A percentile compares a stretch with the other conserved stretches of the same genome.
Evolutionary conservation across 2,329 filamentous ascomycete species (phyloP).

Genomic region (Fusarium algeriense): DNA sequence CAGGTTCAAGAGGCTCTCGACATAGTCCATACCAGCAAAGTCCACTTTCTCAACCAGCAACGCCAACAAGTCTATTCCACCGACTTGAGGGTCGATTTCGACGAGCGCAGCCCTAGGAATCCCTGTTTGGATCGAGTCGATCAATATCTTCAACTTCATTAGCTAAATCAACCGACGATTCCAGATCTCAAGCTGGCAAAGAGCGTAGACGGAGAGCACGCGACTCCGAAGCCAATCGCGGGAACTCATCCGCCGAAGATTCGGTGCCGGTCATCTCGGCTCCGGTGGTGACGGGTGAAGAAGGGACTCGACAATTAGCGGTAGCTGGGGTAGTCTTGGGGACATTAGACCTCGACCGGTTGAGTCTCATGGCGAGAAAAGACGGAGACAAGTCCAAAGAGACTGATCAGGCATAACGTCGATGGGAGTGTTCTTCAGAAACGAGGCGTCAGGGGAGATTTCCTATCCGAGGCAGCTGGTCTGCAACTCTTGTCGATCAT

Average conservation of each 20-base stretch:
- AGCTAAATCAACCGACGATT: conserved; percentile 8
- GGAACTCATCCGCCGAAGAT: conserved; percentile 42
- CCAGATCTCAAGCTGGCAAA: conserved; percentile 42
- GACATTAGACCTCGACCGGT: conserved; percentile 50
- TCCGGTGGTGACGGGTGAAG: conserved; percentile 24
- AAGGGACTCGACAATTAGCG: conserved; percentile 44
- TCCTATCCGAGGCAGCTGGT: conserved; percentile 38
- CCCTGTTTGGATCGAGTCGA: conserved; percentile 33
- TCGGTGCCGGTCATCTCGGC: conserved; percentile 35
- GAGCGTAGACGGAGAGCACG: conserved; percentile 50
- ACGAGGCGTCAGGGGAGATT: conserved; percentile 9
- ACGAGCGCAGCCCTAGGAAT: conserved; percentile 44
- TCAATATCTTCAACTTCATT: conserved; percentile 33
- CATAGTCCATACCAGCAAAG: conserved; percentile 29
- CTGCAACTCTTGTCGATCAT: conserved; percentile 34
- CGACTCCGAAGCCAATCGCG: conserved; percentile 45
- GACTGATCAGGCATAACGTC: conserved; percentile 10
- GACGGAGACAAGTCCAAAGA: conserved; percentile 15
- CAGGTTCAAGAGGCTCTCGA: conserved; percentile 21
- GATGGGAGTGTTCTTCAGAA: not conserved
- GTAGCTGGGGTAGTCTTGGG: conserved; percentile 48
- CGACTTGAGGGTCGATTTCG: conserved; percentile 44
- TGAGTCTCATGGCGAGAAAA: conserved; percentile 46
- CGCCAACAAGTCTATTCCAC: conserved; percentile 42
- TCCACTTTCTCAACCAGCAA: conserved; percentile 44